A percentile compares a stretch with the other conserved stretches of the same genome.
phyloP scores from a whole-genome alignment of 805 yeast genomes.

The Metschnikowia lachancei region DNA sequence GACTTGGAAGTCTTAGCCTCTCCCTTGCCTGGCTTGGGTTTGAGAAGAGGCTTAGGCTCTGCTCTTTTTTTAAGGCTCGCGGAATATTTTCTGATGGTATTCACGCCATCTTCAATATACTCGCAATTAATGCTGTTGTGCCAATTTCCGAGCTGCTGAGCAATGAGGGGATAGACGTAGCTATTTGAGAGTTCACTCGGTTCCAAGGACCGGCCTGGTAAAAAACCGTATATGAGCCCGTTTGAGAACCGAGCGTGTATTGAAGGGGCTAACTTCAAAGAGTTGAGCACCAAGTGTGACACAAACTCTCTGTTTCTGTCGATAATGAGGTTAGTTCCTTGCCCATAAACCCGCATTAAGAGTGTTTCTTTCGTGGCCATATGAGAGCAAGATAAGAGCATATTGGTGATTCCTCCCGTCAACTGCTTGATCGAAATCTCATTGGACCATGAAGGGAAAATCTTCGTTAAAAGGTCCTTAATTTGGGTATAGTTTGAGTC shows the following conservation, averaged over 20 bases:
- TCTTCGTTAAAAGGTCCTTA: slow-evolving; percentile 35
- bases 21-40: slow-evolving; percentile 3
- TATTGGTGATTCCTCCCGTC: slow-evolving; percentile 65
- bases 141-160: slow-evolving; percentile 70
- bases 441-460: slow-evolving; percentile 46
- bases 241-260: slow-evolving; percentile 66
- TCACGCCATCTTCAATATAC: slow-evolving; percentile 48
- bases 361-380: slow-evolving; percentile 33
- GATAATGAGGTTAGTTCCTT: slow-evolving; percentile 67
- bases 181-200: slow-evolving; percentile 52
- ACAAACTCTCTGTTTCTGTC: slow-evolving; percentile 74
- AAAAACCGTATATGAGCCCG: slow-evolving; percentile 69
- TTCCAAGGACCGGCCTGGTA: slow-evolving; percentile 60
- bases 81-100: slow-evolving; percentile 34
- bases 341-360: slow-evolving; percentile 69
- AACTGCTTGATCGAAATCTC: slow-evolving; percentile 41
- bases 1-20: slow-evolving; percentile 17
- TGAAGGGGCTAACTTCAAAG: slow-evolving; percentile 63
- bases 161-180: slow-evolving; percentile 53
- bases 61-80: slow-evolving; percentile 18
- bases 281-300: slow-evolving; percentile 60
- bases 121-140: slow-evolving; percentile 49
- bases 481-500: slow-evolving; percentile 37
- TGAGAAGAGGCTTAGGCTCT: neutral
- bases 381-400: slow-evolving; percentile 50